Evolutionary conservation across 345 rosid species (phyloP), one percentile per base, ranked within the genome.

Genomic region (Noccaea bulbosa): DNA sequence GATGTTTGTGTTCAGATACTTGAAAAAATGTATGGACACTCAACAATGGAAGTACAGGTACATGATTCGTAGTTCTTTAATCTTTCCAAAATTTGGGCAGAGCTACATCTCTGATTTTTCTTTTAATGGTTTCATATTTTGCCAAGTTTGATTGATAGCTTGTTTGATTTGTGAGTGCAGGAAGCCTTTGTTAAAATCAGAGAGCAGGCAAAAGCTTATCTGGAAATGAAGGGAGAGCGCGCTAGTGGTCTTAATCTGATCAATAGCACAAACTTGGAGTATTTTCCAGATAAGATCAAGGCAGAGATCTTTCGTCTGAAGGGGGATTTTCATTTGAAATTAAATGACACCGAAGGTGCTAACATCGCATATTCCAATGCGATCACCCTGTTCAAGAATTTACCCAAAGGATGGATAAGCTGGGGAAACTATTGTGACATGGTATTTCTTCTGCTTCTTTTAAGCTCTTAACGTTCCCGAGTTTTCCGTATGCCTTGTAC

Each of bases 31-130:
- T 89, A 94, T 79, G 98, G 97, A 59, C 98, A 94, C 76, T 84
- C 97, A 41, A 88, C 98, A 69, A 94, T 94, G 99, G 98, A 94
- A 83, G 96, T 94, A 14, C 99, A 93, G 99, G 99, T 94, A 87
- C 70, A 16, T 60, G 34, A 59, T 58, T 45, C 22, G 40, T 27
- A 30, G 11, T 37, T 74, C 15, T 44, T 44, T 64, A 37, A 8
- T 54, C 49, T 54, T 53, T 55, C 41, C 37, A 43, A n/a, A 20
- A 34, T 53, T 12, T 52, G 69, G 69, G 33, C 47, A 30, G 37
- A 1, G 9, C 44, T 57, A 56, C 71, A 45, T 54, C 11, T 20
- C 30, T 30, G 17, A 8, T 52, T 37, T 40, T 39, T 33, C 6
- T 48, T 41, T 43, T 61, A 15, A 45, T 45, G 11, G 69, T 38